phyloP scores from a whole-genome alignment of 257 asterid genomes.

The Ajuga chamaepitys region DNA sequence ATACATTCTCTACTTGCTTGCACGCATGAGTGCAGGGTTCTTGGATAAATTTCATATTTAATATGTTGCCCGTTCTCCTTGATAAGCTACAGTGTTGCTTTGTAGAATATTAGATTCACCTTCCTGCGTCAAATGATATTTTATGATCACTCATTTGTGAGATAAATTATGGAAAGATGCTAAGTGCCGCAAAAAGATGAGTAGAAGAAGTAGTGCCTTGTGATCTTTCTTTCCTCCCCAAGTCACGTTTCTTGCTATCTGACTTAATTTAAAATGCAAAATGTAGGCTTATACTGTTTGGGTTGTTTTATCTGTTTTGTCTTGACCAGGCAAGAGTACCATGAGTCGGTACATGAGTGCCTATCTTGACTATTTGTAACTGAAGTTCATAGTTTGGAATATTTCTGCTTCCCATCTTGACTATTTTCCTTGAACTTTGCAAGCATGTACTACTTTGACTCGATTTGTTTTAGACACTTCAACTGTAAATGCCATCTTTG shows the following conservation, averaged over 20 bases:
- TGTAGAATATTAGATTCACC: not conserved
- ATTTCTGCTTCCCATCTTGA: not conserved
- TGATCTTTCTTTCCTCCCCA: not conserved
- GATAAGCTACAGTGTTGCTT: not conserved
- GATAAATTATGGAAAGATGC: not conserved
- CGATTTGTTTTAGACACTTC: not conserved
- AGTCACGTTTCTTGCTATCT: not conserved
- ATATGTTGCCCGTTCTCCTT: not conserved
- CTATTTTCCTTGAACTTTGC: not conserved
- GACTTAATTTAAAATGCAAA: not conserved
- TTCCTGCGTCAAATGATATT: not conserved
- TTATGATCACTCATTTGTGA: not conserved
- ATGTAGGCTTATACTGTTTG: not conserved
- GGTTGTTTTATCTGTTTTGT: not conserved
- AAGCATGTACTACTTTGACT: not conserved
- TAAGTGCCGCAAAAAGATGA: not conserved
- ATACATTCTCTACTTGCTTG: not conserved
- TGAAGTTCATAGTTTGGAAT: not conserved
- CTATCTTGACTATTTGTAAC: not conserved
- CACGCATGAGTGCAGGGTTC: not conserved
- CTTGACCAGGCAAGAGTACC: not conserved
- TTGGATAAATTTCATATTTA: not conserved
- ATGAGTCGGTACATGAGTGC: not conserved
- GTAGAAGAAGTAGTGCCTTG: not conserved
- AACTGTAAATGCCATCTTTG: not conserved